Evolutionary conservation across 306 rosid species (phyloP), one percentile per base, ranked within the genome.

Genomic region (Medicago arabica): DNA sequence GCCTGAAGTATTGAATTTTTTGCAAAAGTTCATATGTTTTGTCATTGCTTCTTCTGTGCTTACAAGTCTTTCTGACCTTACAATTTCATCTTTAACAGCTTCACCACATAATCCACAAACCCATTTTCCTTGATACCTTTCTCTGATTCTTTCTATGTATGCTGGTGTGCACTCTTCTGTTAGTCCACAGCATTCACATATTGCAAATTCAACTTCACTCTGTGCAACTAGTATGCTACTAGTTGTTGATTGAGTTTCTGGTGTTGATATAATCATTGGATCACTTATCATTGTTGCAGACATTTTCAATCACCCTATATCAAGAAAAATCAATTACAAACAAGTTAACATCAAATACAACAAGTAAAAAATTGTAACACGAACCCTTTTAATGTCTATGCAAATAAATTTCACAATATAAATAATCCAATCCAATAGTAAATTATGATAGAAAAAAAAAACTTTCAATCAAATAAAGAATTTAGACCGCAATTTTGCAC

Each of bases 131-230:
- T 72, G 68, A 60, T 84, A 92, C 9, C 89, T 76, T 74, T 89
- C 96, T 40, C 95, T 86, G 81, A 94, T 78, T 68, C 88, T 83
- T 54, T 85, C 87, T 76, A 92, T 92, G 68, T 94, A 94, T 6
- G 87, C 93, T 10, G 85, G 92, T 2, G 98, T 92, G 85, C 98
- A 94, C 82, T 94, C 98, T 84, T 94, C 98, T 34, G 88, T 87
- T 28, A 94, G 87, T 6, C 97, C 96, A 84, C 98, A 94, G 72
- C 98, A 92, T 7, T 92, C 97, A 79, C 98, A 94, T 43, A 80
- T 76, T 1, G 89, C 98, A 44, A 88, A 92, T 75, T 94, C 95
- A 40, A 87, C 88, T 61, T 94, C 98, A 3, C 19, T 72, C 44
- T 82, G 87, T 21, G 83, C 43, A 59, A 71, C 82, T 71, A 88